Conservation (phyloP, 2,329 filamentous ascomycete species). For the Rutstroemia sp. region DNA sequence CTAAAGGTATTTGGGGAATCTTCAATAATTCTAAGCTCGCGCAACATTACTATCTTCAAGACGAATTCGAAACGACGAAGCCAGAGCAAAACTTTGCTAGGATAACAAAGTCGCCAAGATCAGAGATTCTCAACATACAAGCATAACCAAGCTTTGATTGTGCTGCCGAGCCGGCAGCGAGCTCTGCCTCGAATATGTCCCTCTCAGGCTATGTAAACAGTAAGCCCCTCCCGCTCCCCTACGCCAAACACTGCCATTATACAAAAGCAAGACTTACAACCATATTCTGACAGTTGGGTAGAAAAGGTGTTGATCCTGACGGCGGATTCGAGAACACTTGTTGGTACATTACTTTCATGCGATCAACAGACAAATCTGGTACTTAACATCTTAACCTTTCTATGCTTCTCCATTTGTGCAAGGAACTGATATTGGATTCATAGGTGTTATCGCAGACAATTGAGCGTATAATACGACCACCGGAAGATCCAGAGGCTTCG, state of each 20-base stretch:
- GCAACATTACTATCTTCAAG: no score
- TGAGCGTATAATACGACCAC: conserved; percentile 83
- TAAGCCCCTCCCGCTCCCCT: conserved; percentile 28
- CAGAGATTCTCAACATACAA: background rate
- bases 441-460: conserved; percentile 73
- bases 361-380: conserved; percentile 89
- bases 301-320: conserved; percentile 91
- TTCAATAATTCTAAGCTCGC: no score
- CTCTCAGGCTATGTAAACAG: conserved; percentile 46
- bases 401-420: background rate
- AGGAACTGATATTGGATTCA: background rate
- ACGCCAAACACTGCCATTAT: background rate
- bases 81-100: no score
- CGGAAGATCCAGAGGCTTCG: conserved; percentile 75
- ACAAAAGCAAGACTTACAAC: conserved; percentile 25
- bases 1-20: no score
- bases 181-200: conserved; percentile 35
- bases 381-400: conserved; percentile 14
- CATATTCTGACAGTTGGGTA: conserved; percentile 37
- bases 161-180: conserved; percentile 22
- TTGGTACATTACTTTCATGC: conserved; percentile 75
- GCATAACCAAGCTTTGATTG: background rate
- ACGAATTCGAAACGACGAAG: no score
- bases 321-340: conserved; percentile 79
- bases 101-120: no score